These are phyloP conservation scores for Salinomyces thailandicus DNA, from an alignment of 2,329 filamentous ascomycete species.

Conservation along the genomic window DNA sequence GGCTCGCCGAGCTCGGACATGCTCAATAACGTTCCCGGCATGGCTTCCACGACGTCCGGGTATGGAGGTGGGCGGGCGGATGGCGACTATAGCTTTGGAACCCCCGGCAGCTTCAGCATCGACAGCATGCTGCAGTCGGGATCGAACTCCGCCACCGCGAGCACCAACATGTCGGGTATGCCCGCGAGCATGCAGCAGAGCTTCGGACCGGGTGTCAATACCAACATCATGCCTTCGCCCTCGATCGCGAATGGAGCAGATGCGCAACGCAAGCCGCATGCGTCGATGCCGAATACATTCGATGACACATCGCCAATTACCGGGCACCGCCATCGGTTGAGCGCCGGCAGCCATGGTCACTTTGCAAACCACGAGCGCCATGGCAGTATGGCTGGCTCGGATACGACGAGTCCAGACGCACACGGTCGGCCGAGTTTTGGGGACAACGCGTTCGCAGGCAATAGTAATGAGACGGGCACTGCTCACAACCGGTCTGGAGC, in stretches of 20 bases:
- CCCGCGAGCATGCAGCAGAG: constrained; percentile 2
- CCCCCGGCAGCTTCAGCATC: constrained; percentile 13
- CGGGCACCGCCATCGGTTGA: constrained; percentile 19
- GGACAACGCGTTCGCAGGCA: constrained; percentile 5
- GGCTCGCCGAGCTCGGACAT: constrained; percentile 12
- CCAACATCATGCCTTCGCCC: constrained; percentile 9
- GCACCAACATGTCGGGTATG: constrained; percentile 4
- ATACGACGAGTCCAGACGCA: constrained; percentile 19
- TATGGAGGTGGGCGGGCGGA: constrained; percentile 17
- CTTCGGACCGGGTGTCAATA: constrained; percentile 11
- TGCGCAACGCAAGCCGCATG: background rate
- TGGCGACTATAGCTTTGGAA: constrained; percentile 21
- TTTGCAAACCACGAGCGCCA: constrained; percentile 13
- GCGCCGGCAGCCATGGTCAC: constrained; percentile 21
- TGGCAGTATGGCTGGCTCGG: constrained; percentile 20
- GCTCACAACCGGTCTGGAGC: constrained; percentile 6
- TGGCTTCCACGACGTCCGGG: constrained; percentile 13
- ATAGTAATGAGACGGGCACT: constrained; percentile 8
- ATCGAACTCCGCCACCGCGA: constrained; percentile 10
- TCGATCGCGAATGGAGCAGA: constrained; percentile 3
- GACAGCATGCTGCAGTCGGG: constrained; percentile 13
- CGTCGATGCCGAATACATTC: constrained; percentile 7
- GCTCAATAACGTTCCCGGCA: constrained; percentile 11
- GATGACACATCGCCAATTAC: constrained; percentile 12
- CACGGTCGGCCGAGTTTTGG: constrained; percentile 4